These are phyloP conservation scores for Coemansia erecta DNA, from an alignment of 192 early-diverging fungal species.

Conservation along the genomic window DNA sequence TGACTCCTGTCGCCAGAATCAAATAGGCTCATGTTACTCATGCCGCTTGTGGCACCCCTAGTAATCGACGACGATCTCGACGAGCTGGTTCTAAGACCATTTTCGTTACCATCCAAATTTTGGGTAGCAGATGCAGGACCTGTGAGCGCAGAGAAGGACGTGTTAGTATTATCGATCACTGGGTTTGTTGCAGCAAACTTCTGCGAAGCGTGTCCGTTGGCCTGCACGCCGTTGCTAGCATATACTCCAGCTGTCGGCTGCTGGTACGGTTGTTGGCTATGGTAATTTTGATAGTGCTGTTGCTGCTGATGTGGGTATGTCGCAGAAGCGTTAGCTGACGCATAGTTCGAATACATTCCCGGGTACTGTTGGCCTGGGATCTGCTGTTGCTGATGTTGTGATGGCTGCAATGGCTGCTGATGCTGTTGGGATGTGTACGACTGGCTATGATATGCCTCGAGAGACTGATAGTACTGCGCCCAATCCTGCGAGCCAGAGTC, in stretches of 20 bases:
- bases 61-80: conserved; percentile 31
- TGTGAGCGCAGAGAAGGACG: no score
- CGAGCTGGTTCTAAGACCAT: background rate
- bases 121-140: no score
- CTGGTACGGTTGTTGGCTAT: conserved; percentile 3
- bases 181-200: no score
- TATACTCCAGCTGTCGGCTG: conserved; percentile 5
- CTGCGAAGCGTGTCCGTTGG: no score
- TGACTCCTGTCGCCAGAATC: conserved; percentile 1
- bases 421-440: conserved; percentile 5
- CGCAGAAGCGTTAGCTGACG: background rate
- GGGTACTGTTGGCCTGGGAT: background rate
- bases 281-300: conserved; percentile 11
- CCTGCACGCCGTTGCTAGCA: background rate
- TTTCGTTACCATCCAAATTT: no score
- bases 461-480: conserved; percentile 46
- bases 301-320: conserved; percentile 12
- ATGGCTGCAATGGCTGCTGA: conserved; percentile 7
- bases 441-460: conserved; percentile 42
- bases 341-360: background rate
- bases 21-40: conserved; percentile 17
- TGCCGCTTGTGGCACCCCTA: conserved; percentile 25
- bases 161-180: no score
- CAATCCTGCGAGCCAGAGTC: conserved; percentile 27
- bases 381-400: conserved; percentile 11